Conservation (phyloP, 192 early-diverging fungal species). For the Kickxella alabastrina region DNA sequence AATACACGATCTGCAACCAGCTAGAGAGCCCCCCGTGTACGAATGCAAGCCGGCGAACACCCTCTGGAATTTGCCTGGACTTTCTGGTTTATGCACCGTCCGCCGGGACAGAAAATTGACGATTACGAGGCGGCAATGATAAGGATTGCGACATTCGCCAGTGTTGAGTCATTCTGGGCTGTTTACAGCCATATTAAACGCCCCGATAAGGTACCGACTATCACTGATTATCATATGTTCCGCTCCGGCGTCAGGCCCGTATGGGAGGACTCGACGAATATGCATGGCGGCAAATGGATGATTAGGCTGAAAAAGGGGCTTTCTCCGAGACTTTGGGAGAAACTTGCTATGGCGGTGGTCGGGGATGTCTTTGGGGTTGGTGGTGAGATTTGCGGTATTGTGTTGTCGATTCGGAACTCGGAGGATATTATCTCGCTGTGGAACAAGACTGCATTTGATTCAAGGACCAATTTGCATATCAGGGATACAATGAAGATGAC, state of each 20-base stretch:
- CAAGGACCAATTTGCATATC: slow-evolving; percentile 79
- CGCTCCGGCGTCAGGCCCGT: slow-evolving; percentile 87
- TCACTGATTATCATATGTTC: slow-evolving; percentile 92
- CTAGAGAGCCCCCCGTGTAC: not conserved
- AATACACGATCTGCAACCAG: too few relatives aligned
- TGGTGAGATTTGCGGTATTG: slow-evolving; percentile 87
- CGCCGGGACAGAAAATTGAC: slow-evolving; percentile 76
- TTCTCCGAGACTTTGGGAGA: slow-evolving; percentile 88
- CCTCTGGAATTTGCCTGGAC: slow-evolving; percentile 81
- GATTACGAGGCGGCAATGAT: slow-evolving; percentile 89
- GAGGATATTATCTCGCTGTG: slow-evolving; percentile 96
- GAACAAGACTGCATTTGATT: slow-evolving; percentile 84
- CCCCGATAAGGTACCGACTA: slow-evolving; percentile 77
- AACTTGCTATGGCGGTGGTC: slow-evolving; percentile 79
- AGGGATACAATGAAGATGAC: slow-evolving; percentile 85
- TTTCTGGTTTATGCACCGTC: slow-evolving; percentile 93
- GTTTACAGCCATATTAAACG: slow-evolving; percentile 76
- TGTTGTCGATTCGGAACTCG: slow-evolving; percentile 85
- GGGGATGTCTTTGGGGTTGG: slow-evolving; percentile 89
- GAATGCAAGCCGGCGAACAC: slow-evolving; percentile 36
- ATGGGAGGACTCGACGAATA: slow-evolving; percentile 90
- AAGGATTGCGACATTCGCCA: slow-evolving; percentile 74
- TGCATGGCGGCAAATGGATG: slow-evolving; percentile 95
- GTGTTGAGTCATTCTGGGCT: slow-evolving; percentile 76
- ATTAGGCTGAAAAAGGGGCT: slow-evolving; percentile 89